Conservation (phyloP, 257 asterid species). For the Solanum paucissectum region DNA sequence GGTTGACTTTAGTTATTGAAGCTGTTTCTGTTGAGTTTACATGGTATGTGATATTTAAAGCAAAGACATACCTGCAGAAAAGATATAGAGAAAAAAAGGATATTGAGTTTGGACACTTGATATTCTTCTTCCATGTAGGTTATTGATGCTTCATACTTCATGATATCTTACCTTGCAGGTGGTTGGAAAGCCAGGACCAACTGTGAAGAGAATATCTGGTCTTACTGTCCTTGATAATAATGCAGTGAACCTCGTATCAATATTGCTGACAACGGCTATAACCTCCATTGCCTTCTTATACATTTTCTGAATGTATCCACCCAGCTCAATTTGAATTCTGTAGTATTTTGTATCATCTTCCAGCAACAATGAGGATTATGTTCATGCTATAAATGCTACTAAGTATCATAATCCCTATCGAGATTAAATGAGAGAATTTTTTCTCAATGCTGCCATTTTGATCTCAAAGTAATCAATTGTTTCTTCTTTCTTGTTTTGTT, state of each 20-base stretch:
- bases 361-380: background rate
- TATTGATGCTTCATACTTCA: background rate
- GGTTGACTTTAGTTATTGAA: background rate
- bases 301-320: constrained; percentile 39
- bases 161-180: constrained; percentile 36
- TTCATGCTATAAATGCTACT: background rate
- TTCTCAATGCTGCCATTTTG: background rate
- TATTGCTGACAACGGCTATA: constrained; percentile 45
- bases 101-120: background rate
- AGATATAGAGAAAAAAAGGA: background rate
- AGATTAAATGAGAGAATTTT: background rate
- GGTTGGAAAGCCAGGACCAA: constrained; percentile 83
- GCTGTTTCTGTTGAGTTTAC: background rate
- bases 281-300: constrained; percentile 46
- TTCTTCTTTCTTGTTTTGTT: background rate
- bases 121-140: background rate
- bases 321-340: background rate
- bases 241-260: constrained; percentile 77
- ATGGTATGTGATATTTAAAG: background rate
- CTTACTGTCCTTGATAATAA: constrained; percentile 69
- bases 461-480: background rate
- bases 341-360: background rate
- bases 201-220: constrained; percentile 82
- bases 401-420: background rate
- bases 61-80: background rate